phyloP scores from a whole-genome alignment of 768 basidiomycete species.

The Tulasnella sp. region DNA sequence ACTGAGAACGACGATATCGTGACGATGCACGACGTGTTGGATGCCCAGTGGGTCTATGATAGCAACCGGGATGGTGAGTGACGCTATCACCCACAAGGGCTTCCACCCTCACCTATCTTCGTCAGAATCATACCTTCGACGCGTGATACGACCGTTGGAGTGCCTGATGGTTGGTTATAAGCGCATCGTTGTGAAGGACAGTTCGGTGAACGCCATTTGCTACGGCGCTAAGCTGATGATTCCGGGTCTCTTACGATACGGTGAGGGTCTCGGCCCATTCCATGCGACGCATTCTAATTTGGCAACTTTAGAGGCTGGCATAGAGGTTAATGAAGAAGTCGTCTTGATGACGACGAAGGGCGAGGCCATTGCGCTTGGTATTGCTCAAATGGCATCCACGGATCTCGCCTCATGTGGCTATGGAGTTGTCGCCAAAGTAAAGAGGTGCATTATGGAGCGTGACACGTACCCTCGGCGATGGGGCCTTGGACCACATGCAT shows the following conservation, averaged over 20 bases:
- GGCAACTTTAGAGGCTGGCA: conserved; percentile 28
- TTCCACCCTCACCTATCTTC: conserved; percentile 1
- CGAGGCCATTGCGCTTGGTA: conserved; percentile 87
- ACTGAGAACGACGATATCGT: conserved; percentile 97
- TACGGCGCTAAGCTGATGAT: conserved; percentile 99
- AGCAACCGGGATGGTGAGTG: conserved; percentile 83
- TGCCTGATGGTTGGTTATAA: conserved; percentile 92
- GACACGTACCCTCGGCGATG: conserved; percentile 96
- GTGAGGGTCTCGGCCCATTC: conserved; percentile 13
- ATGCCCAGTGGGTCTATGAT: conserved; percentile 97
- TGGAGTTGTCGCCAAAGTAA: conserved; percentile 97
- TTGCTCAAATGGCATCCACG: conserved; percentile 97
- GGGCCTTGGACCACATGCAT: conserved; percentile 95
- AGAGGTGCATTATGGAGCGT: conserved; percentile 98
- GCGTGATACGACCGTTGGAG: conserved; percentile 89
- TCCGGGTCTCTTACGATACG: conserved; percentile 92
- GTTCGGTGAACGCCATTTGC: conserved; percentile 97
- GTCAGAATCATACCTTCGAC: conserved; percentile 87
- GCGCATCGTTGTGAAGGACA: conserved; percentile 97
- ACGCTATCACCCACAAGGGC: not conserved
- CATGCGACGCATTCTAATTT: not conserved
- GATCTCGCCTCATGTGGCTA: conserved; percentile 97
- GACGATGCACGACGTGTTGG: conserved; percentile 98
- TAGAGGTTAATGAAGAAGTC: conserved; percentile 39
- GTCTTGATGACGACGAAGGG: conserved; percentile 48